These are phyloP conservation scores for Pleomassaria siparia DNA, from an alignment of 2,329 filamentous ascomycete genomes.

Conservation along the genomic window DNA sequence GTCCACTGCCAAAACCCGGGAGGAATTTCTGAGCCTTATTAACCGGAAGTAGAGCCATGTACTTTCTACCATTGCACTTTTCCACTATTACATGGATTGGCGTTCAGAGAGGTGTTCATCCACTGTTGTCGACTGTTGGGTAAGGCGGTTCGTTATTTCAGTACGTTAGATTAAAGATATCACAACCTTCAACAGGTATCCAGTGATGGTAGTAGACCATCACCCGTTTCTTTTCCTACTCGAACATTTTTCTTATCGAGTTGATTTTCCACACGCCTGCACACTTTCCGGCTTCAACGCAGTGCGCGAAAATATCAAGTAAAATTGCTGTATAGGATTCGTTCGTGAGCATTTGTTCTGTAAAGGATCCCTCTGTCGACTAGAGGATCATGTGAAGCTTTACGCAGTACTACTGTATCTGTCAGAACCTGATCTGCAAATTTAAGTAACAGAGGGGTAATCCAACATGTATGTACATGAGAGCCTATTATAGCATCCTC, in stretches of 20 bases:
- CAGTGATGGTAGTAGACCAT: constrained; percentile 7
- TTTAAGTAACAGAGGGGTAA: no score
- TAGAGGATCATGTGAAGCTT: no score
- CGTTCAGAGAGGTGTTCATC: constrained; percentile 29
- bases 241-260: background rate
- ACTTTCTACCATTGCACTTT: background rate
- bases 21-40: constrained; percentile 85
- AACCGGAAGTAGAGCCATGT: constrained; percentile 28
- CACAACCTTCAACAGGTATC: constrained; percentile 35
- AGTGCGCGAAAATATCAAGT: no score
- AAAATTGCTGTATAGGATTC: no score
- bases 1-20: constrained; percentile 86
- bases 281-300: no score
- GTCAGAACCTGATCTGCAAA: no score
- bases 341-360: no score
- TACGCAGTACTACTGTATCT: no score
- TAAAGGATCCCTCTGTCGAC: no score
- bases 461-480: no score
- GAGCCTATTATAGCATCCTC: no score
- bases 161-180: constrained; percentile 24
- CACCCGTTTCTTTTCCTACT: background rate
- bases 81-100: constrained; percentile 2
- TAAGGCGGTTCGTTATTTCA: constrained; percentile 19
- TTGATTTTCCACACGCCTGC: background rate
- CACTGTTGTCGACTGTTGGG: no score